Conservation (phyloP, 306 rosid species). For the Glycine latifolia region DNA sequence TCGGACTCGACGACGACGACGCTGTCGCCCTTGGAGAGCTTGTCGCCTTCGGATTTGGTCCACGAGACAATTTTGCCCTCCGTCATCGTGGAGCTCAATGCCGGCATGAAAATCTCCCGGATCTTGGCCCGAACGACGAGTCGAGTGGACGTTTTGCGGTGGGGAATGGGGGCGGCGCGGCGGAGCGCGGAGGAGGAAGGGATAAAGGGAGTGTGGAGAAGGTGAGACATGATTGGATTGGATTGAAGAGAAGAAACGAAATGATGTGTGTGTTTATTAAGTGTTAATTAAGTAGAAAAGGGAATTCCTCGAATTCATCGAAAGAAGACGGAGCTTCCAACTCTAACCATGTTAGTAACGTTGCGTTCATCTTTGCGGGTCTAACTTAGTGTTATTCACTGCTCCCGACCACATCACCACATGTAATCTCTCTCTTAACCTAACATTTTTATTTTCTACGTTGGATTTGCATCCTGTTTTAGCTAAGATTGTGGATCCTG, state of each 20-base stretch:
- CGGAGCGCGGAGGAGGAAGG: conserved; percentile 34
- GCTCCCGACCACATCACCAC: too few species aligned
- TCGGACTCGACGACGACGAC: conserved; percentile 99
- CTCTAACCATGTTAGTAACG: conserved; percentile 57
- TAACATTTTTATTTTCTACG: neutral
- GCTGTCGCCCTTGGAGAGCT: conserved; percentile 92
- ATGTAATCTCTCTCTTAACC: neutral
- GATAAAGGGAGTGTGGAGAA: conserved; percentile 70
- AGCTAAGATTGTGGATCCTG: too few species aligned
- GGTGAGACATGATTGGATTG: conserved; percentile 77
- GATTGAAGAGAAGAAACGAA: neutral
- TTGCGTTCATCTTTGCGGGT: neutral
- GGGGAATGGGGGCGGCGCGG: conserved; percentile 32
- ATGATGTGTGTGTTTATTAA: neutral
- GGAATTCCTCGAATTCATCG: conserved; percentile 73
- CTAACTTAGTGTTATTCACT: too few species aligned
- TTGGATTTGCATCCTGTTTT: neutral
- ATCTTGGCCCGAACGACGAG: conserved; percentile 71
- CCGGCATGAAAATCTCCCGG: conserved; percentile 99
- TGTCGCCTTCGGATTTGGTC: conserved; percentile 95
- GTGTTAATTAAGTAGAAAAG: neutral
- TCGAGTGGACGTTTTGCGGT: neutral
- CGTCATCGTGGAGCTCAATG: conserved; percentile 96
- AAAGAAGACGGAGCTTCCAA: conserved; percentile 81
- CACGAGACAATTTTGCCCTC: conserved; percentile 97